Base-by-base conservation (phyloP, 2,329 filamentous ascomycete species). In the Neoarthrinium moseri region DNA sequence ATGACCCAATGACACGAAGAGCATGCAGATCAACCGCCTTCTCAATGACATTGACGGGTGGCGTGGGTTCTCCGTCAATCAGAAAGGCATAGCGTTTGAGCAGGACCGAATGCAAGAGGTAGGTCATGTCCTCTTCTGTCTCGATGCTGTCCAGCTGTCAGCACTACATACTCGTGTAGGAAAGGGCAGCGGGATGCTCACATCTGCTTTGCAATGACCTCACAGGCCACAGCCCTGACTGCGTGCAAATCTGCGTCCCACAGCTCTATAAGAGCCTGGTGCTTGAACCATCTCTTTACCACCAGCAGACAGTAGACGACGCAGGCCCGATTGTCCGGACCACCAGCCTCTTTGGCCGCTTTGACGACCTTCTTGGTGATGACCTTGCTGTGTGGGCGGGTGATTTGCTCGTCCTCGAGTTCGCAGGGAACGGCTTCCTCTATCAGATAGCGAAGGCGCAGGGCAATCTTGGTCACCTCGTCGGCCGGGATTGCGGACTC, bases 11-110 rank as follows among this genome's bases (percentile, higher is more conserved):
- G 38, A 99, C 84, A 12, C 81, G 78, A 36, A 97, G 74, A 1
- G 92, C 90, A 63, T 99, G 94, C 21, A 97, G 71, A 59, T 99
- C 94, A 27, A 97, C 91, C 0, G 94, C 89, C 59, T 90, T 89
- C 66, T 99, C 94, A 48, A 99, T 84, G 18, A 89, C 94, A 60
- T 97, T 99, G 51, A 86, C 78, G 0, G 92, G 88, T 2, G 77
- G 71, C 1, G 89, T 91, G 33, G 86, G 75, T 52, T 86, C 75
- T 33, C 82, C 84, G 52, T 92, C 79, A 32, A 87, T 67, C 6
- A 95, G 64, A 56, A 92, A 86, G 3, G 90, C 90, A 69, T 96
- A 99, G 22, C 92, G 84, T 64, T 91, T 92, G 27, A 99, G 82
- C 13, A 99, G 76, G 3, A 96, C 73, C 12, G 87, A 78, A 55